A percentile compares a stretch with the other conserved stretches of the same genome.
These are phyloP conservation scores for Sistotremastrum suecicum DNA, from an alignment of 768 basidiomycete species.

Conservation along the genomic window DNA sequence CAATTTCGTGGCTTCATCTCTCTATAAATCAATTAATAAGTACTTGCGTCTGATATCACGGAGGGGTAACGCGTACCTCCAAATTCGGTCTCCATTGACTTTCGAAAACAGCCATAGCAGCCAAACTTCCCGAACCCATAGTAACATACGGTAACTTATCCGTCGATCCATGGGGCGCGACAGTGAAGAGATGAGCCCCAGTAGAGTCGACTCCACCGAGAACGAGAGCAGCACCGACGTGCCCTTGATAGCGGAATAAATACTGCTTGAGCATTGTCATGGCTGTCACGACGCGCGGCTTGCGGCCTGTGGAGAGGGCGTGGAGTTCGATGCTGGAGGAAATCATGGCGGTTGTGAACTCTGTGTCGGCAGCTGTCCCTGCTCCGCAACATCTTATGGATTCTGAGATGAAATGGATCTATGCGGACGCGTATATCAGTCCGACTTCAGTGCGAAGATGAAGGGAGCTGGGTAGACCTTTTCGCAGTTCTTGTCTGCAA, in stretches of 20 bases:
- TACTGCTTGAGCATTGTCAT: conserved; percentile 99
- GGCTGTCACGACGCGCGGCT: conserved; percentile 88
- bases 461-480: conserved; percentile 44
- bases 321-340: conserved; percentile 95
- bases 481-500: conserved; percentile 99
- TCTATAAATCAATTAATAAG: conserved; percentile 25
- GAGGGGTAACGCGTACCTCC: conserved; percentile 35
- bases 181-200: conserved; percentile 90
- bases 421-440: neutral
- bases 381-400: conserved; percentile 96
- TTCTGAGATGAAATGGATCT: conserved; percentile 97
- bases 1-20: conserved; percentile 65
- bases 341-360: conserved; percentile 88
- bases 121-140: conserved; percentile 93
- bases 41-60: neutral
- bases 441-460: neutral
- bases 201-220: conserved; percentile 93
- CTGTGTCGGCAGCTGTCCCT: conserved; percentile 97
- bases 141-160: conserved; percentile 98
- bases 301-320: conserved; percentile 76
- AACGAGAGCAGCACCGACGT: conserved; percentile 90
- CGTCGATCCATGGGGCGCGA: conserved; percentile 93
- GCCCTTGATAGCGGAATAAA: conserved; percentile 88
- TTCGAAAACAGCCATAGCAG: conserved; percentile 98
- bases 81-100: conserved; percentile 69